Evolutionary conservation across 164 flowering plant genomes (phyloP), one percentile per base, ranked within the genome.

Genomic region (Brasenia schreberi): DNA sequence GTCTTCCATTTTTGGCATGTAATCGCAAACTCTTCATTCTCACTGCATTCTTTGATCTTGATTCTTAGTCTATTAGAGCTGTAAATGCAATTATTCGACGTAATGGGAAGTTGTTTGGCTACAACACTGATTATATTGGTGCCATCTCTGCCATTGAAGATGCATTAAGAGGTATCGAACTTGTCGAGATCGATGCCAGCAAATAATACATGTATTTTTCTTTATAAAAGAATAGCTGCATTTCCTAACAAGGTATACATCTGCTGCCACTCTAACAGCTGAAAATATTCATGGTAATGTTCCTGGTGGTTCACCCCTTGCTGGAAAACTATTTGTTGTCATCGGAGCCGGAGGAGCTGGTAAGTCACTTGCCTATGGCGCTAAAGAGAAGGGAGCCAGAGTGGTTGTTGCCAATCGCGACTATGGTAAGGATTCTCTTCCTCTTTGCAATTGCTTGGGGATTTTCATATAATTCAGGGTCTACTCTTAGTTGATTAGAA

Each of bases 311-410:
- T 79, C 84, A 62, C 81, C 82, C 27, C 72, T 85, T 33, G 44
- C 61, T 7, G 84, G 84, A 39, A 85, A 72, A 72, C 43, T 59
- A 61, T 85, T 83, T 71, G 85, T 86, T 10, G 44, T 84, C 12
- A 81, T 70, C 58, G 90, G 90, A 59, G 86, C 88, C 69, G 90
- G 90, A 63, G 88, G 90, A 60, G 90, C 87, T 60, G 90, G 90
- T 70, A 78, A 83, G 75, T 87, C 90, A 65, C 68, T 86, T 18
- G 87, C 90, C 12, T 80, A 81, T 63, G 90, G 90, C 44, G 90
- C 86, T 42, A 82, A 74, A 73, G 76, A 62, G 52, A 78, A 83
- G 68, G 84, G 84, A 67, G 88, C 88, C 18, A 60, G 73, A 17
- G 18, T 84, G 7, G 60, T 81, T 18, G 67, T 85, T 65, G 78